phyloP scores from a whole-genome alignment of 2,329 filamentous ascomycete genomes.

The Xylariaceae sp. region DNA sequence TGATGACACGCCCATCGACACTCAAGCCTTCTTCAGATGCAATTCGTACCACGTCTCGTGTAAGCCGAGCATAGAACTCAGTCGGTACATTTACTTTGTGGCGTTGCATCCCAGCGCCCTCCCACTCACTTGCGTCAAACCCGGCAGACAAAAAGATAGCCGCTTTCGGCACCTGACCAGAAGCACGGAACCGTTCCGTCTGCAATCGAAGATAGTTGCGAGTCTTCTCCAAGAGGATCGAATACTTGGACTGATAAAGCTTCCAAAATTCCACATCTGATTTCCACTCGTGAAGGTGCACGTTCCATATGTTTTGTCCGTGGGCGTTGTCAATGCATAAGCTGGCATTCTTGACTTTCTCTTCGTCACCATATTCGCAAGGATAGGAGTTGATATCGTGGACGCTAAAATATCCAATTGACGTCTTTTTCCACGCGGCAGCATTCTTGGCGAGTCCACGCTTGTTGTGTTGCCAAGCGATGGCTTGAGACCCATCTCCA shows the following conservation, averaged over 20 bases:
- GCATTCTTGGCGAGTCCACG: slow-evolving; percentile 75
- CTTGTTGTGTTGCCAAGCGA: slow-evolving; percentile 88
- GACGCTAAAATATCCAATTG: slow-evolving; percentile 93
- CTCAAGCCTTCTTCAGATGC: slow-evolving; percentile 79
- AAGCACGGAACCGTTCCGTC: slow-evolving; percentile 65
- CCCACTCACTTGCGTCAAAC: slow-evolving; percentile 96
- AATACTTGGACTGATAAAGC: slow-evolving; percentile 82
- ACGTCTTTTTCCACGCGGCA: slow-evolving; percentile 77
- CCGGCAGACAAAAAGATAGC: slow-evolving; percentile 95
- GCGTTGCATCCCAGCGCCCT: slow-evolving; percentile 89
- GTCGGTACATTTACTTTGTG: slow-evolving; percentile 96
- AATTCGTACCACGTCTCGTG: slow-evolving; percentile 80
- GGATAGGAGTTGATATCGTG: slow-evolving; percentile 99
- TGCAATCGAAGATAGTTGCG: slow-evolving; percentile 77
- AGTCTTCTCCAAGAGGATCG: slow-evolving; percentile 78
- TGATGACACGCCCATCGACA: slow-evolving; percentile 85
- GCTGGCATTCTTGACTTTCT: slow-evolving; percentile 93
- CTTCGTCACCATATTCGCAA: slow-evolving; percentile 90
- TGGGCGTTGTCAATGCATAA: slow-evolving; percentile 94
- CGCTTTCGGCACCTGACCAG: slow-evolving; percentile 71
- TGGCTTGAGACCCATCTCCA: slow-evolving; percentile 93
- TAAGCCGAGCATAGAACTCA: slow-evolving; percentile 92
- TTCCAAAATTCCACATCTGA: slow-evolving; percentile 85
- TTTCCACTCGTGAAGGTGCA: slow-evolving; percentile 89
- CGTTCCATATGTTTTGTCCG: slow-evolving; percentile 93